These are phyloP conservation scores for Alternaria rosae DNA, from an alignment of 2,329 filamentous ascomycete genomes.

Conservation along the genomic window DNA sequence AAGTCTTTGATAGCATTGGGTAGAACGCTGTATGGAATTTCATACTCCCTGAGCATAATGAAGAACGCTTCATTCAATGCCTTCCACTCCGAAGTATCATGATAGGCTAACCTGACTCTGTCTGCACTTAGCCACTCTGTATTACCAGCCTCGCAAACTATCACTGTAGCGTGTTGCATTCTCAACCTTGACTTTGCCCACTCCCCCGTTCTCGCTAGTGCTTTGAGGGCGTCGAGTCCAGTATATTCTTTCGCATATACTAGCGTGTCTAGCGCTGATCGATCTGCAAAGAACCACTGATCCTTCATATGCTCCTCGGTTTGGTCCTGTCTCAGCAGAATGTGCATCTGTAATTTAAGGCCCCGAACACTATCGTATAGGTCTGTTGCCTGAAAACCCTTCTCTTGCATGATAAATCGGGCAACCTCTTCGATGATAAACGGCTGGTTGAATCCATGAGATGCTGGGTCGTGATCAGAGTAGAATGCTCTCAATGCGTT, in stretches of 20 bases:
- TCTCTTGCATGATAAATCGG: constrained; percentile 2
- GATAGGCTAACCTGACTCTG: too few relatives aligned
- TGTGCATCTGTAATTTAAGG: constrained; percentile 1
- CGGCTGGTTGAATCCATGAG: background rate
- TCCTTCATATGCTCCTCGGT: constrained; percentile 1
- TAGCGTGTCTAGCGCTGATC: constrained; percentile 2
- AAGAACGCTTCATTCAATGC: too few relatives aligned
- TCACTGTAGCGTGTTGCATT: constrained; percentile 2
- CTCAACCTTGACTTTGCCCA: constrained; percentile 2
- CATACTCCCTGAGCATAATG: too few relatives aligned
- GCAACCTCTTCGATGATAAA: constrained; percentile 1
- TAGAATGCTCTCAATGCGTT: constrained; percentile 1
- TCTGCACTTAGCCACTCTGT: too few relatives aligned
- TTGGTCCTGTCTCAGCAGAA: constrained; percentile 2
- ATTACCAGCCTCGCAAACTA: constrained; percentile 8
- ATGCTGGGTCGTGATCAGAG: background rate
- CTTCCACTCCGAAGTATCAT: too few relatives aligned
- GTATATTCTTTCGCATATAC: constrained; percentile 4
- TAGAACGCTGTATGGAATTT: too few relatives aligned
- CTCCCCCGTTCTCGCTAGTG: constrained; percentile 1
- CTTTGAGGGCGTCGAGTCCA: background rate
- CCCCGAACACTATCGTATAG: constrained; percentile 1
- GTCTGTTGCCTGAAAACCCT: background rate
- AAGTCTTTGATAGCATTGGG: too few relatives aligned
- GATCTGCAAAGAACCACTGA: constrained; percentile 6